Percentiles rank a stretch among this genome's conserved stretches.
Conservation (phyloP, 1,284 basidiomycete genomes). For the Peniophora sp. region DNA sequence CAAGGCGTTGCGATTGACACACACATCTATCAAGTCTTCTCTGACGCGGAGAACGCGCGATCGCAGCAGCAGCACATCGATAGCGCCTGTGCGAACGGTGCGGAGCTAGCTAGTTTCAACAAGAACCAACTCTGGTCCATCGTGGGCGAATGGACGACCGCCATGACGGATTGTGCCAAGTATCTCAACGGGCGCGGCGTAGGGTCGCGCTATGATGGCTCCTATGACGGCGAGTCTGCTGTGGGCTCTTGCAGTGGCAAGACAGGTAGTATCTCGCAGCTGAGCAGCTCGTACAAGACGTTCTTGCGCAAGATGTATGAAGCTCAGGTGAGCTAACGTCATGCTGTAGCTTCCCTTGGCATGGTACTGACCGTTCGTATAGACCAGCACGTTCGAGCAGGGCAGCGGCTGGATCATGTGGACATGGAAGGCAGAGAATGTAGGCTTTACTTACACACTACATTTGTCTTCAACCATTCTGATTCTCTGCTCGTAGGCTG, state of each 20-base stretch:
- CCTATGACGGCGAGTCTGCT: slow-evolving; percentile 40
- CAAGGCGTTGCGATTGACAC: slow-evolving; percentile 78
- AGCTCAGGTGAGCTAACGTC: slow-evolving; percentile 48
- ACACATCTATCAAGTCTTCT: slow-evolving; percentile 80
- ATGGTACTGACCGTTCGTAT: background rate
- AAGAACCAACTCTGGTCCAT: slow-evolving; percentile 54
- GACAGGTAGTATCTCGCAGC: slow-evolving; percentile 66
- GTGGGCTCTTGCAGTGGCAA: slow-evolving; percentile 70
- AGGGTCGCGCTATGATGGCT: slow-evolving; percentile 78
- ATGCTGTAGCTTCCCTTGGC: background rate
- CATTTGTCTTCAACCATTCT: too few species aligned
- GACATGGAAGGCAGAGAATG: slow-evolving; percentile 42
- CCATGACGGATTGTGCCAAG: slow-evolving; percentile 79
- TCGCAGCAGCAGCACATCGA: slow-evolving; percentile 55
- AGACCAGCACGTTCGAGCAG: slow-evolving; percentile 52
- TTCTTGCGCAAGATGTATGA: slow-evolving; percentile 83
- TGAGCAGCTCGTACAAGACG: slow-evolving; percentile 75
- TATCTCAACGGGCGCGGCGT: slow-evolving; percentile 51
- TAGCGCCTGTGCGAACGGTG: slow-evolving; percentile 48
- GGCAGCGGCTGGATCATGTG: slow-evolving; percentile 69
- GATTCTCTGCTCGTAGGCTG: slow-evolving; percentile 28
- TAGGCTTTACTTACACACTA: too few species aligned
- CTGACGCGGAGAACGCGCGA: slow-evolving; percentile 38
- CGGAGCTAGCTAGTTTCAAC: slow-evolving; percentile 30
- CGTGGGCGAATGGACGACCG: slow-evolving; percentile 83